Evolutionary conservation across 345 rosid species (phyloP).

Genomic region (Linum lewisii): DNA sequence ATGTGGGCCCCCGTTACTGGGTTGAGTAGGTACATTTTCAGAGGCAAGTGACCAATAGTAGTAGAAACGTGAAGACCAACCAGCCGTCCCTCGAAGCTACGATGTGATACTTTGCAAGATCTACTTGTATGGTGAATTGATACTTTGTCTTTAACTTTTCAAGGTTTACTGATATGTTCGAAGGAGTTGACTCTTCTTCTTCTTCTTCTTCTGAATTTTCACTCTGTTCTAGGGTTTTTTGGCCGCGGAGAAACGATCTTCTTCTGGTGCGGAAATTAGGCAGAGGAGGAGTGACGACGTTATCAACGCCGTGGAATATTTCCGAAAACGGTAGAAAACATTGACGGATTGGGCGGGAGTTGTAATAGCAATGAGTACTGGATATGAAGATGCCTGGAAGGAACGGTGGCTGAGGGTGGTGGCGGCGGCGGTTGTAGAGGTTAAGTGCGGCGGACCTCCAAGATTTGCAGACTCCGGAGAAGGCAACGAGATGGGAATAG

Average conservation of each 20-base stretch:
- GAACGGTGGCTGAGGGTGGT: too few species aligned
- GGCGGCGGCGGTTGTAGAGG: neutral
- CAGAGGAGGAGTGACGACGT: too few species aligned
- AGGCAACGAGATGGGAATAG: neutral
- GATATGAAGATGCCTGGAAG: neutral
- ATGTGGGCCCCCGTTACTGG: neutral
- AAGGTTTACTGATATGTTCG: too few species aligned
- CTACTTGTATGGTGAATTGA: too few species aligned
- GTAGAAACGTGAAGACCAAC: neutral
- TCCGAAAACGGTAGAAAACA: neutral
- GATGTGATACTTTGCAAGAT: neutral
- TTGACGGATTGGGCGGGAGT: neutral
- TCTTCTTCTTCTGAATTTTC: too few species aligned
- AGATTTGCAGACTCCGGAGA: neutral
- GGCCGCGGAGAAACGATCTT: too few species aligned
- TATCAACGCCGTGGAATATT: too few species aligned
- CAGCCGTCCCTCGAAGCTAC: neutral
- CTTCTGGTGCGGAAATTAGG: too few species aligned
- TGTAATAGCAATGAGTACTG: neutral
- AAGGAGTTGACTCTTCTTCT: too few species aligned
- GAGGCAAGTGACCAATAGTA: neutral
- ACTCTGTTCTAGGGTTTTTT: too few species aligned
- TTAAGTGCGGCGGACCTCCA: neutral
- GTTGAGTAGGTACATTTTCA: neutral
- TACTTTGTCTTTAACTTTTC: too few species aligned